Base-by-base conservation (phyloP, 2,329 filamentous ascomycete genomes). In the Phoma sp. region DNA sequence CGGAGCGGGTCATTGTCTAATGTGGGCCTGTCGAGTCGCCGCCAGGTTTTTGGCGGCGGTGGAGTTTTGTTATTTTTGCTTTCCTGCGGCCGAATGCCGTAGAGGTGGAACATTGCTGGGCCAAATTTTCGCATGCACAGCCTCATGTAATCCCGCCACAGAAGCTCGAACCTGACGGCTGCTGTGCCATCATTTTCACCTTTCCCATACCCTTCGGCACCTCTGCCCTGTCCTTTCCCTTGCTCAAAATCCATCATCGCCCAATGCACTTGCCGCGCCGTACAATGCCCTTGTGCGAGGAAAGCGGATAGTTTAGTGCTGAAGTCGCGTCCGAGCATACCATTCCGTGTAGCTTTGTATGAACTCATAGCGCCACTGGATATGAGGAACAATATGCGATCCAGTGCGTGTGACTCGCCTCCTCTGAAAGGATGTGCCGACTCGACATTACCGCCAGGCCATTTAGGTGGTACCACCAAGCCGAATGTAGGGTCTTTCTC, bases 61-160 rank as follows among this genome's bases (percentile, higher is more conserved):
- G 80, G 67, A 10, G 57, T 75, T 3, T 62, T 47, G 2, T 51
- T 26, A 5, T 43, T 53, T 50, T 59, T 62, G n/a, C 47, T 42
- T 10, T 61, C 54, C 32, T 7, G 77, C 74, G 80, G 78, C 20
- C 79, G 82, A 61, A 91, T 91, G 0, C 91, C 90, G 4, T 81
- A 79, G 1, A 87, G 73, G 11, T 78, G 76, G 69, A 91, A 93
- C 4, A 93, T 80, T 18, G 83, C 83, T 14, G 73, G 67, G 0
- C 84, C 83, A 57, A 90, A 92, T 64, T 93, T 93, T 26, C 82
- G 81, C 5, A 85, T 87, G 67, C 88, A 91, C 0, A 93, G 81
- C 1, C 88, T 82, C 87, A 93, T 92, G 66, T 93, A 93, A 65
- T 93, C 91, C 33, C 90, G 79, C 90, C 2, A 93, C 0, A 93